phyloP scores from a whole-genome alignment of 257 asterid species.

The Nicotiana tabacum region DNA sequence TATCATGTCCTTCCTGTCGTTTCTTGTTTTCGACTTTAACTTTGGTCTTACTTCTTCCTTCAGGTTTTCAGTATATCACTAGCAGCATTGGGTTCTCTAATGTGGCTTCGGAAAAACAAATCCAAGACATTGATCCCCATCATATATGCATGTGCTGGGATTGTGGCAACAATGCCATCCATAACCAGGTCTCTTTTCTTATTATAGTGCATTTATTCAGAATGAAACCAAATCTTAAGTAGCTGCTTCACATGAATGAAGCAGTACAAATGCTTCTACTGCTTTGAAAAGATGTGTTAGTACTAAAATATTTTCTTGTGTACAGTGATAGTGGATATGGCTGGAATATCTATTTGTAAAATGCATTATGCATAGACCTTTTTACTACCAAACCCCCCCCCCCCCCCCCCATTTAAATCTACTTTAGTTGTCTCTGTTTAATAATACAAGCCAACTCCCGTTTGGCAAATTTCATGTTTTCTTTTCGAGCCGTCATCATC shows the following conservation, averaged over 20 bases:
- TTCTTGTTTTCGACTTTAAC: neutral
- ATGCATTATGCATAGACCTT: neutral
- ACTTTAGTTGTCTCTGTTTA: neutral
- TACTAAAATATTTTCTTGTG: neutral
- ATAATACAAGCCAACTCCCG: neutral
- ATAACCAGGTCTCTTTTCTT: slow-evolving; percentile 52
- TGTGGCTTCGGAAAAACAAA: slow-evolving; percentile 96
- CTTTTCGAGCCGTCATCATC: neutral
- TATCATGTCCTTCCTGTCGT: neutral
- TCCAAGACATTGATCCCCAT: slow-evolving; percentile 90
- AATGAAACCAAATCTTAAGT: neutral
- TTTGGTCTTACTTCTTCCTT: neutral
- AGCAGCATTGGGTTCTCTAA: slow-evolving; percentile 85
- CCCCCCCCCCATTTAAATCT: neutral
- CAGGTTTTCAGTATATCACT: slow-evolving; percentile 89
- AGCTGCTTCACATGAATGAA: neutral
- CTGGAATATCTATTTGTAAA: neutral
- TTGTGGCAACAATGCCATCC: slow-evolving; percentile 95
- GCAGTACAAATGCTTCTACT: neutral
- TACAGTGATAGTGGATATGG: neutral
- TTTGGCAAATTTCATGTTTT: neutral
- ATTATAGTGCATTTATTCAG: neutral
- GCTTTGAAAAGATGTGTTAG: neutral
- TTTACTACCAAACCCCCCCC: neutral
- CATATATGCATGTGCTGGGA: slow-evolving; percentile 79